phyloP scores from a whole-genome alignment of 2,329 filamentous ascomycete species.

The Rhexocercosporidium sp. region DNA sequence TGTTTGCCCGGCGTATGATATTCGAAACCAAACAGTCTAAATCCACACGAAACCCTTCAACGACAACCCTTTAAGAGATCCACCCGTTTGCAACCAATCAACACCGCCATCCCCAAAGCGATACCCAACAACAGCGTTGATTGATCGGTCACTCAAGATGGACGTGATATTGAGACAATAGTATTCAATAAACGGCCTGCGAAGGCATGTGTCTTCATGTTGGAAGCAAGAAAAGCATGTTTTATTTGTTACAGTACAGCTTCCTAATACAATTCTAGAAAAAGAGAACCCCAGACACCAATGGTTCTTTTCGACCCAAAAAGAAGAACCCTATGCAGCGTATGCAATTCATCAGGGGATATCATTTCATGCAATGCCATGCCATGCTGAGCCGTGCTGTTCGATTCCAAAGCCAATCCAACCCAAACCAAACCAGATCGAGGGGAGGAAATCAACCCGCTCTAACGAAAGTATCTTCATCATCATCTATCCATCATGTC shows the following conservation, averaged over 20 bases:
- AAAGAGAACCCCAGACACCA: conserved; percentile 21
- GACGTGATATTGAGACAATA: not conserved
- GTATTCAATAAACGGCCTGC: not conserved
- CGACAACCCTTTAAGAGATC: not conserved
- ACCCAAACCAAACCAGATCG: conserved; percentile 28
- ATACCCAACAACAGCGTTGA: not conserved
- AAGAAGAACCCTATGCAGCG: conserved; percentile 22
- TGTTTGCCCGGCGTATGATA: not conserved
- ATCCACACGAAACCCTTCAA: not conserved
- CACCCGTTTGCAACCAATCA: not conserved
- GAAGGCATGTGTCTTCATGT: conserved; percentile 1
- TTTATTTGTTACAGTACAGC: conserved; percentile 25
- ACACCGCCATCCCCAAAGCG: too few relatives aligned
- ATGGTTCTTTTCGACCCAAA: conserved; percentile 9
- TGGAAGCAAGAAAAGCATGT: conserved; percentile 4
- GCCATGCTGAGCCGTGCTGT: conserved; percentile 21
- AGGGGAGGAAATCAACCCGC: conserved; percentile 18
- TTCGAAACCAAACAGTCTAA: conserved; percentile 8
- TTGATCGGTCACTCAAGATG: not conserved
- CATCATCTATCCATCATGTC: conserved; percentile 9
- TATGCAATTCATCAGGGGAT: conserved; percentile 30
- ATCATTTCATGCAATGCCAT: conserved; percentile 30
- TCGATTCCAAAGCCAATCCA: conserved; percentile 20
- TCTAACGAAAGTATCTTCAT: conserved; percentile 18
- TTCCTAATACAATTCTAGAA: conserved; percentile 37